These are phyloP conservation scores for Cytospora schulzeri DNA, from an alignment of 2,329 filamentous ascomycete genomes.

Conservation along the genomic window DNA sequence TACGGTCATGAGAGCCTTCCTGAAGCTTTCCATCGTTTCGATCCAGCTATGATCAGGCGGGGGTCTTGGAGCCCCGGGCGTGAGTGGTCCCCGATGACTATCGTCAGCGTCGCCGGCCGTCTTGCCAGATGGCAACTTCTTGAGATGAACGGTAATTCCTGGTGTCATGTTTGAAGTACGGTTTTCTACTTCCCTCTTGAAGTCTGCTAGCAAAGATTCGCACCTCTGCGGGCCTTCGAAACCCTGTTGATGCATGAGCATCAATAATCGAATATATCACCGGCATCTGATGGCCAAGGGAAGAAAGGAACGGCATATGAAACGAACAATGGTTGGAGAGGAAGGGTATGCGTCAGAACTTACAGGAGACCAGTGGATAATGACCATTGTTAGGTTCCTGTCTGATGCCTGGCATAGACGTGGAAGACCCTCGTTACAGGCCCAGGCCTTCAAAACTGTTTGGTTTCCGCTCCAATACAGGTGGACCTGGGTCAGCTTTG, in stretches of 20 bases:
- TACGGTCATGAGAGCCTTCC: constrained; percentile 4
- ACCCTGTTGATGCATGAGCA: not conserved
- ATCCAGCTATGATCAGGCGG: constrained; percentile 11
- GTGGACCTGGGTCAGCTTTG: not conserved
- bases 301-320: no score
- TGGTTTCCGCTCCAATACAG: constrained; percentile 11
- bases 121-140: not conserved
- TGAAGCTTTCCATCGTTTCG: constrained; percentile 2
- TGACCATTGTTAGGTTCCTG: not conserved
- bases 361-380: constrained; percentile 6
- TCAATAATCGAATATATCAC: no score
- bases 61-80: not conserved
- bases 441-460: constrained; percentile 3
- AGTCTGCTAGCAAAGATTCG: not conserved
- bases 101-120: not conserved
- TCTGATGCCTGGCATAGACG: not conserved
- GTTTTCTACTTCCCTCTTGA: not conserved
- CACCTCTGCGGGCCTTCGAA: not conserved
- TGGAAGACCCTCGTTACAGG: not conserved
- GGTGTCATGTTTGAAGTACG: not conserved
- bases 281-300: no score
- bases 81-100: not conserved
- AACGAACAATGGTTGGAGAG: no score
- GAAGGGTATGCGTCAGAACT: not conserved
- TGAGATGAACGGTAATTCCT: not conserved